A percentile compares a stretch with the other conserved stretches of the same genome.
Conservation (phyloP, 106 monocot genomes). For the Iris macrosiphon region DNA sequence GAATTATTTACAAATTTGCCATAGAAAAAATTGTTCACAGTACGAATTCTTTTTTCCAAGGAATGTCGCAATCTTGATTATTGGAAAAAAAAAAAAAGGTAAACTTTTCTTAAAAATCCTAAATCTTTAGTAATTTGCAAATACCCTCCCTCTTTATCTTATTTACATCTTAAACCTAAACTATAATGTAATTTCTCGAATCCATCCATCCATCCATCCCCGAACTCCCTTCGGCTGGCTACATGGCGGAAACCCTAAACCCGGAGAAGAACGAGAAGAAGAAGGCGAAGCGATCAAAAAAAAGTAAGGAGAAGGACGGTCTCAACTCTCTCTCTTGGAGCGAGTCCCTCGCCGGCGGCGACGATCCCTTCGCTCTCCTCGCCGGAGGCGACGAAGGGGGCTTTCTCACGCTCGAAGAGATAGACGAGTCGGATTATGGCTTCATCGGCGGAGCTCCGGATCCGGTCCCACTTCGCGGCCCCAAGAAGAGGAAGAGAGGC, state of each 20-base stretch:
- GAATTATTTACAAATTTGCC: too few species aligned
- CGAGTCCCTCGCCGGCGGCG: conserved; percentile 23
- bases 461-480: background rate
- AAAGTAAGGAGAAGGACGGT: background rate
- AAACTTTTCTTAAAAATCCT: too few species aligned
- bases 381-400: conserved; percentile 69
- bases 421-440: conserved; percentile 73
- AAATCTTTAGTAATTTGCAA: too few species aligned
- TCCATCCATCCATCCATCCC: background rate
- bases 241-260: too few species aligned
- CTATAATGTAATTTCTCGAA: too few species aligned
- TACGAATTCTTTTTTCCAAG: too few species aligned
- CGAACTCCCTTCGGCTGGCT: background rate
- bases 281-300: conserved; percentile 3
- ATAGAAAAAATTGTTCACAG: too few species aligned
- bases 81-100: too few species aligned
- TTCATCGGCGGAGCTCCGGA: conserved; percentile 25
- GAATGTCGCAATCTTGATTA: too few species aligned
- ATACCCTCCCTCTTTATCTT: too few species aligned
- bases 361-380: conserved; percentile 49
- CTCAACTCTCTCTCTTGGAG: conserved; percentile 34
- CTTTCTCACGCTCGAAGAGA: conserved; percentile 85
- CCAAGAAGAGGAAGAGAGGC: conserved; percentile 35
- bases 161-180: too few species aligned
- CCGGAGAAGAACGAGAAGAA: conserved; percentile 4